Evolutionary conservation across 805 yeast genomes (phyloP).

Genomic region (Ogataea minuta): DNA sequence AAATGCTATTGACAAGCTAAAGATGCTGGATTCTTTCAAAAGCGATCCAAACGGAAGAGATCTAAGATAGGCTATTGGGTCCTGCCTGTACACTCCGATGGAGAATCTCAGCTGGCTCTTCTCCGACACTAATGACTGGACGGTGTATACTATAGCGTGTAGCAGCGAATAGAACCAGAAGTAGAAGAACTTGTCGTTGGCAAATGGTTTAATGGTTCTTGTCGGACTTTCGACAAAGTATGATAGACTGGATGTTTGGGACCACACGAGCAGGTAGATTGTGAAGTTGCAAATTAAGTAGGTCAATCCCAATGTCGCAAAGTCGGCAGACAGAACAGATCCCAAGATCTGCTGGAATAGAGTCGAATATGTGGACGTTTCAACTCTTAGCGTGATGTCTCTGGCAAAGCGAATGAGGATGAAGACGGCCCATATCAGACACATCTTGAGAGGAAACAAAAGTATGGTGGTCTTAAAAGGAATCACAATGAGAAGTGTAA

Average conservation of each 20-base stretch:
- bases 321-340: slow-evolving; percentile 25
- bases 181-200: slow-evolving; percentile 45
- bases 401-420: slow-evolving; percentile 30
- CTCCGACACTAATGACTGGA: slow-evolving; percentile 52
- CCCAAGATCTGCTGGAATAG: slow-evolving; percentile 28
- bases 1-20: slow-evolving; percentile 31
- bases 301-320: slow-evolving; percentile 22
- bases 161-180: slow-evolving; percentile 46
- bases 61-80: slow-evolving; percentile 37
- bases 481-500: slow-evolving; percentile 22
- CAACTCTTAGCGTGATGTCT: slow-evolving; percentile 28
- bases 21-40: slow-evolving; percentile 38
- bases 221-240: slow-evolving; percentile 35
- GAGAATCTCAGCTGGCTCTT: slow-evolving; percentile 51
- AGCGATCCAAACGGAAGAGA: slow-evolving; percentile 28
- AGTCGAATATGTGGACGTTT: slow-evolving; percentile 25
- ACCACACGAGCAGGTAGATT: slow-evolving; percentile 19
- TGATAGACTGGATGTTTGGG: slow-evolving; percentile 24
- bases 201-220: slow-evolving; percentile 40
- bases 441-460: slow-evolving; percentile 27
- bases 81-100: slow-evolving; percentile 40
- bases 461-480: slow-evolving; percentile 22
- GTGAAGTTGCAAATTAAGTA: slow-evolving; percentile 22
- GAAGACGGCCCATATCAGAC: slow-evolving; percentile 30
- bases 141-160: slow-evolving; percentile 45